phyloP scores from a whole-genome alignment of 345 rosid species.

The Acer yangbiense region DNA sequence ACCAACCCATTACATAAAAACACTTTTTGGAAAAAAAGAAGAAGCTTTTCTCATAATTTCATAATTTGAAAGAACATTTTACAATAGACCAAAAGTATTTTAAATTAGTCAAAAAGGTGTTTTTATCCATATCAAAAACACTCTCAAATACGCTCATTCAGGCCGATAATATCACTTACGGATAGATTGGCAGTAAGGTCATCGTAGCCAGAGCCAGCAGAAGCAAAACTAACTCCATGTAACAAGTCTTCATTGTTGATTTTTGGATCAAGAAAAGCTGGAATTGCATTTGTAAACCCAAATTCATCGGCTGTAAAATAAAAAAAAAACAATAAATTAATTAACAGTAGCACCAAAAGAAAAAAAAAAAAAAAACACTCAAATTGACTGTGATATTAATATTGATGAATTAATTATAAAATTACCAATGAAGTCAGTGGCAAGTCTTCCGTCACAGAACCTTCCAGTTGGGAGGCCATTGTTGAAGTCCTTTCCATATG shows the following conservation, averaged over 20 bases:
- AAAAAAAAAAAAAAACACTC: background rate
- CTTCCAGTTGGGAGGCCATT: slow-evolving; percentile 66
- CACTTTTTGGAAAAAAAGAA: no score
- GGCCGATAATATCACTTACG: slow-evolving; percentile 31
- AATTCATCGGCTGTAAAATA: slow-evolving; percentile 59
- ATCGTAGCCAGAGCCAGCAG: slow-evolving; percentile 92
- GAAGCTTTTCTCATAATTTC: no score
- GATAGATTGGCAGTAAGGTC: slow-evolving; percentile 82
- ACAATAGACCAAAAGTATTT: background rate
- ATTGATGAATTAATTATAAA: background rate
- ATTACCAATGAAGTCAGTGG: slow-evolving; percentile 71
- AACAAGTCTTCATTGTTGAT: slow-evolving; percentile 48
- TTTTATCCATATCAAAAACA: no score
- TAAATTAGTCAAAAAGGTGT: background rate
- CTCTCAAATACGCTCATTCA: no score
- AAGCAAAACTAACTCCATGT: slow-evolving; percentile 87
- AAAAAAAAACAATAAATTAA: background rate
- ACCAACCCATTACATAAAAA: background rate
- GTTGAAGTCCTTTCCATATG: slow-evolving; percentile 70
- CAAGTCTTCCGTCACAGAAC: slow-evolving; percentile 67
- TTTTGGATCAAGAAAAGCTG: slow-evolving; percentile 69
- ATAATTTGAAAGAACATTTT: no score
- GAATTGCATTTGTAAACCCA: slow-evolving; percentile 54
- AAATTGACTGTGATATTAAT: background rate
- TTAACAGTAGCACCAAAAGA: background rate